Conservation (phyloP, 2,329 filamentous ascomycete genomes). For the Venturia pyrina region DNA sequence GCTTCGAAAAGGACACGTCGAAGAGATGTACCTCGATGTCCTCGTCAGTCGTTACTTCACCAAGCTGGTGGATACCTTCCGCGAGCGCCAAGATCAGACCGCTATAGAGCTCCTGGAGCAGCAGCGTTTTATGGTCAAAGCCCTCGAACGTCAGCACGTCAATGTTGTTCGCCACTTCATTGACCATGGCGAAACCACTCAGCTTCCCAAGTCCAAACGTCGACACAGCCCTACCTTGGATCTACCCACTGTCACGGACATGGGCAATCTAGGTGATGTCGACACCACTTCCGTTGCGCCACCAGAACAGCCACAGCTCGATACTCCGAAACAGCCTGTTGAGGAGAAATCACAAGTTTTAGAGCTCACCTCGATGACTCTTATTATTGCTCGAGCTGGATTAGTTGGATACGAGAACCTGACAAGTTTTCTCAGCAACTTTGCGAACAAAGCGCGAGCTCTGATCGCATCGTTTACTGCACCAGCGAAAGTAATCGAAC, state of each 20-base stretch:
- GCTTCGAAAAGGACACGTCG: neutral
- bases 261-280: neutral
- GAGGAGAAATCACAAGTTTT: neutral
- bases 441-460: neutral
- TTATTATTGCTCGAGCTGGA: neutral
- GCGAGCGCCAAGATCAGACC: neutral
- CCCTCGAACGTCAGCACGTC: neutral
- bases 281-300: neutral
- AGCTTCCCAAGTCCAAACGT: neutral
- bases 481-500: neutral
- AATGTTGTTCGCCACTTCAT: neutral
- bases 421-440: neutral
- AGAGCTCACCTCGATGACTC: neutral
- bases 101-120: neutral
- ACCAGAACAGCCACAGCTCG: neutral
- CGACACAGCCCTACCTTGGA: neutral
- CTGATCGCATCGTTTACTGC: neutral
- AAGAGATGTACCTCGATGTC: neutral
- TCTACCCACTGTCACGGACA: neutral
- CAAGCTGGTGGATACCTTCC: neutral
- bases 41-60: neutral
- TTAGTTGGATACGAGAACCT: neutral
- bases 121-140: neutral
- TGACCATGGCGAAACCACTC: neutral
- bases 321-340: neutral